Evolutionary conservation across 1,139 yeast species (phyloP).

Genomic region (Sugiyamaella japonica): DNA sequence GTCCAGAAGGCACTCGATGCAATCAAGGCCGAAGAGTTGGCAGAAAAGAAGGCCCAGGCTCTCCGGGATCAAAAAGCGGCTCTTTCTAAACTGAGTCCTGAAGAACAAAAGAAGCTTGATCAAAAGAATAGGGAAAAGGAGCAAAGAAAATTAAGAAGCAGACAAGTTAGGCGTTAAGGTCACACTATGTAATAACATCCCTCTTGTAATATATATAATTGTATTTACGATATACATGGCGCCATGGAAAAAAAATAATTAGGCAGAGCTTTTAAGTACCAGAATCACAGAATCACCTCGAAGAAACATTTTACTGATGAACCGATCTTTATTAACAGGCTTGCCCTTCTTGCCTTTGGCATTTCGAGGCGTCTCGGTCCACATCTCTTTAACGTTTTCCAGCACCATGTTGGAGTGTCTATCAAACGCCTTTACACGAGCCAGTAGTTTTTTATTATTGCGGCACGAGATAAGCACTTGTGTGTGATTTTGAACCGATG

Average conservation of each 20-base stretch:
- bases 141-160: constrained; percentile 51
- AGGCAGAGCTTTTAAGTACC: constrained; percentile 47
- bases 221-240: neutral
- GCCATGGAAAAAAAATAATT: constrained; percentile 5
- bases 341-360: constrained; percentile 71
- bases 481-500: constrained; percentile 70
- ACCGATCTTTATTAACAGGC: constrained; percentile 74
- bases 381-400: constrained; percentile 88
- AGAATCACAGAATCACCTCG: constrained; percentile 96
- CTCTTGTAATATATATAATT: constrained; percentile 6
- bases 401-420: constrained; percentile 92
- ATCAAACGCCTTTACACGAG: constrained; percentile 90
- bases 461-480: constrained; percentile 88
- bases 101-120: constrained; percentile 62
- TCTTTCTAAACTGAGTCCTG: constrained; percentile 59
- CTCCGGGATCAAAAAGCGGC: constrained; percentile 59
- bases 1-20: constrained; percentile 60
- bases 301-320: constrained; percentile 82
- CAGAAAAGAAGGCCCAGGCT: constrained; percentile 66
- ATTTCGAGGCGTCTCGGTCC: constrained; percentile 72
- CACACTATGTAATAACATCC: neutral
- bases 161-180: constrained; percentile 38
- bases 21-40: constrained; percentile 64
- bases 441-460: constrained; percentile 88
- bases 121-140: constrained; percentile 66